Evolutionary conservation across 352 stramenopile genomes (phyloP), one percentile per base, ranked within the genome.

Genomic region (Phytophthora gonapodyides): DNA sequence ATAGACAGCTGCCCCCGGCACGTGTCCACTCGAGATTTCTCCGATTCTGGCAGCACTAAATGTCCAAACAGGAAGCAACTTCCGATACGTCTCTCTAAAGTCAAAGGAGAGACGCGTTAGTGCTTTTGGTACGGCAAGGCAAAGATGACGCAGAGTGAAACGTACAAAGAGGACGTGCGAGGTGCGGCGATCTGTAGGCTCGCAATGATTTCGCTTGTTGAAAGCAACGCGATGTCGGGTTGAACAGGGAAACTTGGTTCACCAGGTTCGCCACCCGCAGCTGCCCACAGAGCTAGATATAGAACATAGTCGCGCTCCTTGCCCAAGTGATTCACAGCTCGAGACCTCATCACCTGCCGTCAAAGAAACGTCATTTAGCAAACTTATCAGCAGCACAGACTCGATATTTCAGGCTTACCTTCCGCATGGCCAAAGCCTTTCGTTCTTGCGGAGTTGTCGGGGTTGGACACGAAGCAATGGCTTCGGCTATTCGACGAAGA

Each of bases 301-400:
- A 93, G 54, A 5, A 61, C 61, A 45, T 91, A 90, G 45, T 93
- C 83, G 12, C 83, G 76, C 30, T 89, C 83, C 68, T 77, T 85
- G 15, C 71, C 79, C 8, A 93, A 63, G 48, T 89, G 71, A 2
- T 68, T 80, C 30, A 76, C 41, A 2, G 81, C 81, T 31, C 83
- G 76, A 38, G 83, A 93, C 33, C 78, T 71, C 63, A 91, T 83
- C 1, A 93, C 83, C 79, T 92, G 19, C 1, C 30, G 37, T 6
- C 5, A 11, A 16, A 34, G 51, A 11, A 19, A 31, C 27, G 27
- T 46, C 15, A 41, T 60, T 45, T 35, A 35, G 11, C 38, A 30
- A 54, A 3, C 27, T 11, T 52, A 2, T 5, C 50, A 9, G 7
- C 16, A 46, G n/a, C 17, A 50, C 24, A 42, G 17, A 5, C 17